Evolutionary conservation across 768 basidiomycete genomes (phyloP), one percentile per base, ranked within the genome.

Genomic region (Dioszegia hungarica): DNA sequence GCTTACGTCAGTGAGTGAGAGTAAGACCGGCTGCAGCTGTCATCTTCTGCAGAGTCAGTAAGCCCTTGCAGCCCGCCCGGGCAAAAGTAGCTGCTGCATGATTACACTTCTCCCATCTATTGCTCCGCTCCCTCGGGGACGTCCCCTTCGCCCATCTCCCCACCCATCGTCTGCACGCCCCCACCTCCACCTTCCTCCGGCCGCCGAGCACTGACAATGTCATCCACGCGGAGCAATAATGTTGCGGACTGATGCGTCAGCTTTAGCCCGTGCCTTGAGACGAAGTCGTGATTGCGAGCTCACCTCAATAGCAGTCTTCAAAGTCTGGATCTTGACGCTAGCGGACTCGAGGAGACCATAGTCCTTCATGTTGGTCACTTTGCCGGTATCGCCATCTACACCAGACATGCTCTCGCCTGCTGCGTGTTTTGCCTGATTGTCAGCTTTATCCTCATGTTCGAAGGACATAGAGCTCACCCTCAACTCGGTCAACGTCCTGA

Each of bases 301-400:
- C 52, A 85, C 87, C 83, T 99, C 92, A 67, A 98, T 87, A 17
- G 95, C 93, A 8, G 93, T 99, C 82, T 98, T 97, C 72, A 94
- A 79, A 9, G 86, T 97, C 81, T 98, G 94, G 33, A 94, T 87
- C 87, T 98, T 98, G 72, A 99, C 94, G 63, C 90, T 91, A 4
- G 94, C 92, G 33, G 88, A 90, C 79, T 99, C 95, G 64, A 90
- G 90, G 58, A 99, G 78, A 1, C 92, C 92, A 75, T 97, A 95
- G 43, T 79, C 78, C 74, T 90, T 92, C 94, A 97, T 97, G 74
- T 97, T 90, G 38, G 88, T 88, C 37, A 92, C 86, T 78, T 93
- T 94, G 24, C 95, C 95, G 6, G 88, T 93, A 69, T 97, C 89
- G 22, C 94, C 95, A 64, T 98, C 86, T 36, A 99, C 88, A 53